Evolutionary conservation across 441 rosid genomes (phyloP).

Genomic region (Dalechampia spathulata): DNA sequence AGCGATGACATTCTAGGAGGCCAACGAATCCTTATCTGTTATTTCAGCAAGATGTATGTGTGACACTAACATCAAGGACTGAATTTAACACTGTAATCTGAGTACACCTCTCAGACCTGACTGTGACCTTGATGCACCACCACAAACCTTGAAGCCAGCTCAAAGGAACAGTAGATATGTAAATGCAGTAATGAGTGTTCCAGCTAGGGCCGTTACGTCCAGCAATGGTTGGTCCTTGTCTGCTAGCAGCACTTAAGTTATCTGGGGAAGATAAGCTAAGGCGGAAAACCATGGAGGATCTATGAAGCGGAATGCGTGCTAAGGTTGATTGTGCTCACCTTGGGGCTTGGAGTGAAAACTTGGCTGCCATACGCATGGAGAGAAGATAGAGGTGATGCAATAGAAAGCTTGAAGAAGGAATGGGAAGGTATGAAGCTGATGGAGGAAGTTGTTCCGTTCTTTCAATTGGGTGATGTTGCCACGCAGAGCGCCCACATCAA

Average conservation of each 20-base stretch:
- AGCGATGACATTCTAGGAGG: too few species aligned
- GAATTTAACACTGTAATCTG: conserved; percentile 91
- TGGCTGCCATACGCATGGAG: conserved; percentile 93
- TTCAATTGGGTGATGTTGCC: conserved; percentile 62
- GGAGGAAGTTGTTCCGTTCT: conserved; percentile 89
- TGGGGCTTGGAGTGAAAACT: conserved; percentile 69
- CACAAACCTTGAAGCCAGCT: conserved; percentile 84
- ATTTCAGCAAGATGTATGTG: conserved; percentile 41
- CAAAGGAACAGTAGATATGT: conserved; percentile 65
- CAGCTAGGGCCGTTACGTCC: conserved; percentile 54
- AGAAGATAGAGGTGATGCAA: conserved; percentile 66
- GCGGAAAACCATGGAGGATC: conserved; percentile 95
- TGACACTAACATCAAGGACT: conserved; percentile 42
- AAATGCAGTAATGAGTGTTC: conserved; percentile 85
- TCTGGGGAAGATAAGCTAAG: conserved; percentile 81
- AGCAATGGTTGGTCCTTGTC: conserved; percentile 65
- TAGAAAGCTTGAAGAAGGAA: conserved; percentile 85
- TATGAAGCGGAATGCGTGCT: conserved; percentile 92
- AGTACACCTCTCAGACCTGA: conserved; percentile 71
- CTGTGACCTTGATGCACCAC: conserved; percentile 94
- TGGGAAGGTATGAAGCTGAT: conserved; percentile 96
- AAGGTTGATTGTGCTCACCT: conserved; percentile 78
- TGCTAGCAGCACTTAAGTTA: conserved; percentile 68
- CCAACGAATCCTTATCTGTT: conserved; percentile 11
- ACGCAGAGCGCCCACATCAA: conserved; percentile 43